A percentile compares a stretch with the other conserved stretches of the same genome.
These are phyloP conservation scores for Candida schatavii DNA, from an alignment of 805 yeast species.

Conservation along the genomic window DNA sequence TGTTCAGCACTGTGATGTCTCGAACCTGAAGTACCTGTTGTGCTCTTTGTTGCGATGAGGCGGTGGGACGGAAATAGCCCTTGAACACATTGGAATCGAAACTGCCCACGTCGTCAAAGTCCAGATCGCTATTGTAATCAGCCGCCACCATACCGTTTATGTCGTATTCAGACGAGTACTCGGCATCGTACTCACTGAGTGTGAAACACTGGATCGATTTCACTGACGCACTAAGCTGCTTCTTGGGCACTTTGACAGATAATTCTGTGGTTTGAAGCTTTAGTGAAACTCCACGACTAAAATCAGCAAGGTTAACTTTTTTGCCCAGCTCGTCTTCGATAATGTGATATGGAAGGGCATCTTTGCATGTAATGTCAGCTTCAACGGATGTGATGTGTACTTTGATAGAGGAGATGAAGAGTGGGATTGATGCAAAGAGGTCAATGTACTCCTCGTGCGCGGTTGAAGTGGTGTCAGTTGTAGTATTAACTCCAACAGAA, in stretches of 20 bases:
- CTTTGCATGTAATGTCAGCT: constrained; percentile 38
- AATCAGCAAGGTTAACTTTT: constrained; percentile 33
- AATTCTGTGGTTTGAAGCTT: constrained; percentile 19
- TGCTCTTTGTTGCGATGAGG: constrained; percentile 19
- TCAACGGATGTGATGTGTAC: constrained; percentile 25
- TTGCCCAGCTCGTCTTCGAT: constrained; percentile 20
- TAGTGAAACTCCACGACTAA: constrained; percentile 36
- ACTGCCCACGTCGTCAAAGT: constrained; percentile 33
- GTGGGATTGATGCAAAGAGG: constrained; percentile 32
- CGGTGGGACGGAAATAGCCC: constrained; percentile 12
- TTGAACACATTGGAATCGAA: constrained; percentile 21
- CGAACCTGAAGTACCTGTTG: constrained; percentile 31
- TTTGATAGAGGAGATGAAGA: constrained; percentile 22
- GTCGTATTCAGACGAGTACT: constrained; percentile 34
- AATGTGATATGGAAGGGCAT: constrained; percentile 34
- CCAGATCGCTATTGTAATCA: constrained; percentile 16
- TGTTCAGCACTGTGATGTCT: constrained; percentile 25
- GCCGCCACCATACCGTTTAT: constrained; percentile 10
- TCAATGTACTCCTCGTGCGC: constrained; percentile 14
- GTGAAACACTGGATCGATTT: constrained; percentile 30
- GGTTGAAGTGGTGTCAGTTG: neutral
- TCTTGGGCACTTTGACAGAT: constrained; percentile 20
- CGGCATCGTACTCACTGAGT: constrained; percentile 36
- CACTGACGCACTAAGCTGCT: constrained; percentile 18
- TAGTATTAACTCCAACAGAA: neutral